These are phyloP conservation scores for Puccinia brachypodii DNA, from an alignment of 1,284 basidiomycete species.

Conservation along the genomic window DNA sequence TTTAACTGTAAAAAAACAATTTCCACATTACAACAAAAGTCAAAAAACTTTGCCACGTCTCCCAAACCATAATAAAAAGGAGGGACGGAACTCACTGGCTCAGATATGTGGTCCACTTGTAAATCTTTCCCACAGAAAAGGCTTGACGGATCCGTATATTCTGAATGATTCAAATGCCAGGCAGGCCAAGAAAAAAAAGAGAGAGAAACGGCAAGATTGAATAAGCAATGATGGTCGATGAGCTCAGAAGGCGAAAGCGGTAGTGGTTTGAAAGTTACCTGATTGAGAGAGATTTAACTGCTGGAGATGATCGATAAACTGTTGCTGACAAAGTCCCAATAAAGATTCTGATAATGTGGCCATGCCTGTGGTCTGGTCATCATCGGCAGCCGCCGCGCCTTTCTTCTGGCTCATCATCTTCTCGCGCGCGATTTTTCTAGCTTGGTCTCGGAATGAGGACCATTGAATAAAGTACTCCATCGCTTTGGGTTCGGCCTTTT, in stretches of 20 bases:
- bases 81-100: conserved; percentile 18
- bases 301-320: neutral
- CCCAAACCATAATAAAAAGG: neutral
- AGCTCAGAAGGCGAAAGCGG: neutral
- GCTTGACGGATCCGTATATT: neutral
- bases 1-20: no score
- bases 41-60: neutral
- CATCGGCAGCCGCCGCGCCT: neutral
- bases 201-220: neutral
- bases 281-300: neutral
- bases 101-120: neutral
- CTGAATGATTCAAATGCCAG: no score
- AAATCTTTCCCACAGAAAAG: neutral
- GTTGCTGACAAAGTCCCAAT: conserved; percentile 53
- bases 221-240: neutral
- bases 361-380: no score
- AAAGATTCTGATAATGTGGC: conserved; percentile 52
- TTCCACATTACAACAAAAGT: neutral
- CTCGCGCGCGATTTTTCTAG: conserved; percentile 75
- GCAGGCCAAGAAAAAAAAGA: neutral
- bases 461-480: conserved; percentile 86
- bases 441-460: conserved; percentile 86
- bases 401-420: conserved; percentile 45
- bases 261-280: neutral
- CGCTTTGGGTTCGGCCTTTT: conserved; percentile 75